Base-by-base conservation (phyloP, 1,284 basidiomycete species). In the Ceratobasidium sp. region DNA sequence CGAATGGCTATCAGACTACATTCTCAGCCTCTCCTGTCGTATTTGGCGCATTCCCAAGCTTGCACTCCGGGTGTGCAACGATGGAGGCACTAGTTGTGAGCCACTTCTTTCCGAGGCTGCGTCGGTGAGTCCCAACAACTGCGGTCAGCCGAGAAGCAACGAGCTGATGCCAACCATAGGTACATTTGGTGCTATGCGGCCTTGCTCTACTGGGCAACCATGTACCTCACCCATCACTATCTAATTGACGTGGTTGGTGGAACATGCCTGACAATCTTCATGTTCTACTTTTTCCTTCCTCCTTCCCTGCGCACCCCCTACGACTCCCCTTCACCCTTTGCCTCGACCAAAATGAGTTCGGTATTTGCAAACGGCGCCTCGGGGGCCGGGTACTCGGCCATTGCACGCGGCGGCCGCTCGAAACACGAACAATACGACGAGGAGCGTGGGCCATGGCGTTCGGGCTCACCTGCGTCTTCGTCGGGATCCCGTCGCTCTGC, bases 151-250 rank as follows among this genome's bases (percentile, higher is more conserved):
- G n/a, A n/a, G 32, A 17, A 20, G 27, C 42, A 27, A 56, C 25
- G 22, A 29, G 42, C 47, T 64, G 31, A 64, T 47, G 40, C 32
- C 10, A 85, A 15, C 80, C 80, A 67, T 13, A 75, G 80, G 1
- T 86, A 86, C 72, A 89, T 90, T 70, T 98, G 94, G 94, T 82
- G 80, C 0, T 98, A 99, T 79, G 88, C 88, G 1, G 88, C 86
- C n/a, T 81, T 94, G 35, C 85, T 99, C 1, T 99, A 97, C 79
- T 98, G 96, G 96, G 90, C 92, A 27, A 99, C 96, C 35, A 99
- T 99, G 96, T 97, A 97, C 82, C 88, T 96, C 74, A 94, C 92
- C 4, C 95, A 97, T 78, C 94, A 98, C 82, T 99, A 98, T 83
- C 88, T 98, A 74, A 94, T 99, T 79, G 97, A 99, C 77, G 90